Base-by-base conservation (phyloP, 2,329 filamentous ascomycete genomes). In the Sclerotinia glacialis region DNA sequence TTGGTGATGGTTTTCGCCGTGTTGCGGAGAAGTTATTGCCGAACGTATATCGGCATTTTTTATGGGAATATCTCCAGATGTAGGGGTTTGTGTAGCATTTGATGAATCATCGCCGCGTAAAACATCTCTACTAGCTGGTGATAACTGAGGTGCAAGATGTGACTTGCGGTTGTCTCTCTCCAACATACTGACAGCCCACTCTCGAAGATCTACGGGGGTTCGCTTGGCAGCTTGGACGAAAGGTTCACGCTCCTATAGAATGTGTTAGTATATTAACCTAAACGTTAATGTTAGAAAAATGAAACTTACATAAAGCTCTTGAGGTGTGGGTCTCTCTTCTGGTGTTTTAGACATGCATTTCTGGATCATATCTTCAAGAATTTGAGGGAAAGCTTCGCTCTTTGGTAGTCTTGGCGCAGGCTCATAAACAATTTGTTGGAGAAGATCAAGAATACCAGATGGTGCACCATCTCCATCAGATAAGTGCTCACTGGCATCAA, bases 371-470 rank as follows among this genome's bases (percentile, higher is more conserved):
- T 98, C 93, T 74, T 98, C 94, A 56, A 99, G 80, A 70, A 98
- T 98, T 37, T 88, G 86, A 0, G 95, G 95, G 83, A 99, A 99
- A 2, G 95, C 95, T 76, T 98, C 95, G 76, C 93, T 97, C 85
- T 97, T 96, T 52, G 95, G 95, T 62, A 99, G 84, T 77, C 87
- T 93, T 1, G 95, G 95, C 5, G 95, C 92, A 5, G 93, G 93
- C 78, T 99, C 95, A 76, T 98, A 90, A 31, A 99, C 95, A 77
- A 99, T 99, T 77, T 97, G 93, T 79, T 99, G 95, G 58, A 99
- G 82, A 67, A 99, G 85, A 79, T 99, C 95, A 66, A 99, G 83
- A 73, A 99, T 99, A 71, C 95, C 95, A 76, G 96, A 93, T 1
- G 95, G 95, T 2, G 90, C 92, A 62, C 89, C 89, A 71, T 94